Evolutionary conservation across 2,329 filamentous ascomycete species (phyloP).

Genomic region (Venturiaceae sp.): DNA sequence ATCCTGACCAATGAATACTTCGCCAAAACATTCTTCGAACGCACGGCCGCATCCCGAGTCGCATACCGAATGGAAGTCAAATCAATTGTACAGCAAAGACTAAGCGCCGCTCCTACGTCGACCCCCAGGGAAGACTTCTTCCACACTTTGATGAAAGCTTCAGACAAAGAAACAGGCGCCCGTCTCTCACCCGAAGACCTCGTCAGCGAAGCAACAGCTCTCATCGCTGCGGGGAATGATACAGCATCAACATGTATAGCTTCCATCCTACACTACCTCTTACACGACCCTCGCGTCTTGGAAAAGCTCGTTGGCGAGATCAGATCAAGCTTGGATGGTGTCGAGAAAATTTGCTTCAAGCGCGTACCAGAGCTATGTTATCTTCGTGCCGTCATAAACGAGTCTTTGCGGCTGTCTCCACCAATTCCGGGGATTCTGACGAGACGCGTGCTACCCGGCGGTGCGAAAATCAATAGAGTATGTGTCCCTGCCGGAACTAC

Average conservation of each 20-base stretch:
- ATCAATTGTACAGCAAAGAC: no score
- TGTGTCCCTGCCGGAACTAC: slow-evolving; percentile 18
- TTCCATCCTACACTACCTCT: slow-evolving; percentile 24
- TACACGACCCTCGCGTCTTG: slow-evolving; percentile 15
- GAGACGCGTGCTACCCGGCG: slow-evolving; percentile 20
- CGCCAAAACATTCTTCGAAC: no score
- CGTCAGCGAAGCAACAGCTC: slow-evolving; percentile 17
- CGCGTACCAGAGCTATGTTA: slow-evolving; percentile 28
- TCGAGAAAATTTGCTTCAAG: slow-evolving; percentile 20
- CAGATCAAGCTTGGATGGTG: slow-evolving; percentile 22
- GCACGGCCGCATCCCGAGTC: no score
- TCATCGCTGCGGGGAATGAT: slow-evolving; percentile 22
- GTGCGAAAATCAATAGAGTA: slow-evolving; percentile 17
- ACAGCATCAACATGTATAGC: slow-evolving; percentile 21
- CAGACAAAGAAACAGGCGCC: slow-evolving; percentile 17
- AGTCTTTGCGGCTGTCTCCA: slow-evolving; percentile 36
- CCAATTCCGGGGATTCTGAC: slow-evolving; percentile 26
- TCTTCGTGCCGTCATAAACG: slow-evolving; percentile 37
- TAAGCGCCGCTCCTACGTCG: no score
- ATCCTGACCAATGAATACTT: no score
- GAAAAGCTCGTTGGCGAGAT: slow-evolving; percentile 20
- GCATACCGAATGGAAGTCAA: no score
- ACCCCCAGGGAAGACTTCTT: no score
- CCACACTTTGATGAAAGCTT: slow-evolving; percentile 8
- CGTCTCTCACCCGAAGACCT: slow-evolving; percentile 18